These are phyloP conservation scores for Alnus rubra DNA, from an alignment of 306 rosid species.

Conservation along the genomic window DNA sequence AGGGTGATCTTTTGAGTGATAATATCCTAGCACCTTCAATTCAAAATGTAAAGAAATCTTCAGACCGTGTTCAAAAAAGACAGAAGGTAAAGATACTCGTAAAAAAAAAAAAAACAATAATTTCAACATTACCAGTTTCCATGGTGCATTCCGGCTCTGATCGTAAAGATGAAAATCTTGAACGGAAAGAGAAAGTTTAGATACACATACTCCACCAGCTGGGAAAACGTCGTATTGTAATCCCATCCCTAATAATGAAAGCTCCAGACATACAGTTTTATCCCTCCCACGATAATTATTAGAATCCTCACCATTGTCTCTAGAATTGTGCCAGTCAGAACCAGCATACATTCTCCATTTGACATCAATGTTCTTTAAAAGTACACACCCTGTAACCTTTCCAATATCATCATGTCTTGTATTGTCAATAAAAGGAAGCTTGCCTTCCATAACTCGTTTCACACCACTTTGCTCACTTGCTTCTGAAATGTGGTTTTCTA, in stretches of 20 bases:
- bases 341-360: slow-evolving; percentile 89
- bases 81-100: slow-evolving; percentile 13
- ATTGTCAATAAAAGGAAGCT: slow-evolving; percentile 41
- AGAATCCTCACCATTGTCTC: slow-evolving; percentile 41
- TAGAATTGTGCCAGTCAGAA: slow-evolving; percentile 61
- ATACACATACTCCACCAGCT: slow-evolving; percentile 66
- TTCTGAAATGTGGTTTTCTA: slow-evolving; percentile 81
- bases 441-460: slow-evolving; percentile 32
- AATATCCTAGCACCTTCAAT: slow-evolving; percentile 81
- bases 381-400: slow-evolving; percentile 62
- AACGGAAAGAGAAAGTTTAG: slow-evolving; percentile 75
- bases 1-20: slow-evolving; percentile 82
- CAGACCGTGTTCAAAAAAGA: slow-evolving; percentile 30
- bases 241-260: slow-evolving; percentile 65
- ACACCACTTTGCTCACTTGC: slow-evolving; percentile 33
- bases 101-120: slow-evolving; percentile 10
- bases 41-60: slow-evolving; percentile 26
- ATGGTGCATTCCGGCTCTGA: slow-evolving; percentile 79
- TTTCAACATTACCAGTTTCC: slow-evolving; percentile 71
- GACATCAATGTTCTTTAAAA: slow-evolving; percentile 68
- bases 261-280: slow-evolving; percentile 57
- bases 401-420: slow-evolving; percentile 30
- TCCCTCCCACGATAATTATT: slow-evolving; percentile 50
- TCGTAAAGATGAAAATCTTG: slow-evolving; percentile 79
- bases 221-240: slow-evolving; percentile 76